Base-by-base conservation (phyloP, 768 basidiomycete genomes). In the Naematelia encephala region DNA sequence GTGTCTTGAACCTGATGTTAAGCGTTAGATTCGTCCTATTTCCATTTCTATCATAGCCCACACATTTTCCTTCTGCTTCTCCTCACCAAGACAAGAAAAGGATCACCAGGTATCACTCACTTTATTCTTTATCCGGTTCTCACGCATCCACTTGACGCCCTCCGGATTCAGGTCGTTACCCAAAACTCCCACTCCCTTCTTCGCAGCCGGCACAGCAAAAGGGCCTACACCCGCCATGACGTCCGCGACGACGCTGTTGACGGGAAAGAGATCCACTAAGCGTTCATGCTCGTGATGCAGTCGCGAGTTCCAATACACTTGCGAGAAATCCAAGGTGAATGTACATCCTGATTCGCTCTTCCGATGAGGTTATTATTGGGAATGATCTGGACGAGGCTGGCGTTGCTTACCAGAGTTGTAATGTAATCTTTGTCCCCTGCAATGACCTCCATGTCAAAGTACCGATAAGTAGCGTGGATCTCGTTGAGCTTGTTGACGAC, bases 271-370 rank as follows among this genome's bases (percentile, higher is more conserved):
- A 16, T 82, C 74, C 43, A 98, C 88, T 14, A 99, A 81, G 2
- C 93, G 86, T 25, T 86, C 84, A 71, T 99, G 96, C 72, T 99
- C 96, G 3, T 86, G 85, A 57, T 91, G 88, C 30, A 99, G 80
- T 34, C 96, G 86, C 14, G 93, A 94, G 79, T 99, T 99, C 93
- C 93, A 99, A 78, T 99, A 99, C 12, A 98, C 96, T 72, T 86
- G 82, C 4, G 88, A 86, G 72, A 98, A 99, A 75, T 99, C 92
- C 69, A 99, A 98, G 1, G 83, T 86, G 78, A 98, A 98, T 28
- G 80, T 81, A 75, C 92, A 97, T 66, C 85, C 83, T 5, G 87
- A 84, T 80, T 99, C 94, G 62, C 82, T 82, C 92, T 96, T 68
- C 5, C 5, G 13, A n/a, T 51, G 25, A 56, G 30, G n/a, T n/a